Percentiles rank a stretch among this genome's conserved stretches.
Evolutionary conservation across 345 rosid species (phyloP).

Genomic region (Excoecaria agallocha): DNA sequence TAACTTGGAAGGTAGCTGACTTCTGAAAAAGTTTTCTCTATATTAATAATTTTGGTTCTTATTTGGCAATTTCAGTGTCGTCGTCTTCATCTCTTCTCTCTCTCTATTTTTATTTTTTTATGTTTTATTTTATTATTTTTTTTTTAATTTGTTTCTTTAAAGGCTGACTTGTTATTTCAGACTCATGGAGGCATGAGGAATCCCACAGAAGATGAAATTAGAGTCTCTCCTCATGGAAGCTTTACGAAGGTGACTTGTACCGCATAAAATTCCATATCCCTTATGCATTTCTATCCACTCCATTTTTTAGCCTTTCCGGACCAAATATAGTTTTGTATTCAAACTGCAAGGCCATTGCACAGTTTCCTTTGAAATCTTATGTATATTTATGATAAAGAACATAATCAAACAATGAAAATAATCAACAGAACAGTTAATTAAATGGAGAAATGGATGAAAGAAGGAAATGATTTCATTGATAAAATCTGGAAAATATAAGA

Average conservation of each 20-base stretch:
- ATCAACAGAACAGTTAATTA: no score
- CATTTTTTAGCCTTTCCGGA: not conserved
- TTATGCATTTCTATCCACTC: not conserved
- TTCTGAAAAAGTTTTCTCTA: not conserved
- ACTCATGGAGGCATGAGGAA: slow-evolving; percentile 58
- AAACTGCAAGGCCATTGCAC: not conserved
- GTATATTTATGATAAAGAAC: not conserved
- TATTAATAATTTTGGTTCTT: not conserved
- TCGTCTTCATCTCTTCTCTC: no score
- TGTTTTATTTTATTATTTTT: no score
- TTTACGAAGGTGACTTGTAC: slow-evolving; percentile 53
- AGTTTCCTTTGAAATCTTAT: not conserved
- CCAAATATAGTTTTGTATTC: not conserved
- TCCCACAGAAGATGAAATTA: slow-evolving; percentile 49
- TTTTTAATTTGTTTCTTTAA: no score
- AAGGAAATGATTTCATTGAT: no score
- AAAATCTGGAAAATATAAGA: no score
- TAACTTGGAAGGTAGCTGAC: slow-evolving; percentile 51
- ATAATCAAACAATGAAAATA: no score
- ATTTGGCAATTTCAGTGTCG: not conserved
- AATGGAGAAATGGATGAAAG: no score
- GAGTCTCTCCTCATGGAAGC: slow-evolving; percentile 53
- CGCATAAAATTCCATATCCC: not conserved
- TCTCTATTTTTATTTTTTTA: not conserved
- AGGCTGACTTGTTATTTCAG: slow-evolving; percentile 22